Evolutionary conservation across 345 rosid species (phyloP).

Genomic region (Salix caprea): DNA sequence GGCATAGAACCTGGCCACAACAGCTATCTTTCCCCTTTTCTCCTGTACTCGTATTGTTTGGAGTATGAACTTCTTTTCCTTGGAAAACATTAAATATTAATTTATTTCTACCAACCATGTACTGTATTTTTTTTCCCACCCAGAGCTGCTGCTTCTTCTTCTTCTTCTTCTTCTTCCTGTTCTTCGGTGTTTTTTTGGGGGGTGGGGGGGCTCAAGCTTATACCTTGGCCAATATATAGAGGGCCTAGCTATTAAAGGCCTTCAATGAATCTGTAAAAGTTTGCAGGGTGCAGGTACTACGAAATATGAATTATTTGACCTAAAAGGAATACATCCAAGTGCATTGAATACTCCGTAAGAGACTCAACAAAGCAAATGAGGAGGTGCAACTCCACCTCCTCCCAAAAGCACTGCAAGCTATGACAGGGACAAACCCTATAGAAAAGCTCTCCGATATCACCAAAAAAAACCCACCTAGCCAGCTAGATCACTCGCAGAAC

Average conservation of each 20-base stretch:
- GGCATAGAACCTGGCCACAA: conserved; percentile 12
- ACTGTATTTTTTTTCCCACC: not conserved
- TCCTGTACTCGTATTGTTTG: not conserved
- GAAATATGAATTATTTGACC: conserved; percentile 38
- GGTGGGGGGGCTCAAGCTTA: not conserved
- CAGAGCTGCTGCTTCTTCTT: not conserved
- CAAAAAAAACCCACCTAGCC: not conserved
- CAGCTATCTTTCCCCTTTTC: not conserved
- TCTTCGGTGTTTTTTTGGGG: not conserved
- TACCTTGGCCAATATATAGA: conserved; percentile 12
- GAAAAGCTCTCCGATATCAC: not conserved
- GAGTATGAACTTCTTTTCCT: not conserved
- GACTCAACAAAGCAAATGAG: conserved; percentile 20
- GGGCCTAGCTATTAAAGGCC: conserved; percentile 38
- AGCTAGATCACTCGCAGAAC: not conserved
- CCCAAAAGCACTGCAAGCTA: conserved; percentile 7
- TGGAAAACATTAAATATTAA: not conserved
- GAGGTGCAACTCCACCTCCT: conserved; percentile 26
- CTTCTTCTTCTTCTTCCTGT: not conserved
- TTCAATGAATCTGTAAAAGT: conserved; percentile 36
- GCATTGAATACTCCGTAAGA: conserved; percentile 45
- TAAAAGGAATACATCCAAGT: conserved; percentile 12
- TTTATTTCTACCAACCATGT: not conserved
- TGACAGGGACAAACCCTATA: conserved; percentile 26
- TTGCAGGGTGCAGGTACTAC: conserved; percentile 35